Base-by-base conservation (phyloP, 1,284 basidiomycete species). In the Microbotryum violaceum region DNA sequence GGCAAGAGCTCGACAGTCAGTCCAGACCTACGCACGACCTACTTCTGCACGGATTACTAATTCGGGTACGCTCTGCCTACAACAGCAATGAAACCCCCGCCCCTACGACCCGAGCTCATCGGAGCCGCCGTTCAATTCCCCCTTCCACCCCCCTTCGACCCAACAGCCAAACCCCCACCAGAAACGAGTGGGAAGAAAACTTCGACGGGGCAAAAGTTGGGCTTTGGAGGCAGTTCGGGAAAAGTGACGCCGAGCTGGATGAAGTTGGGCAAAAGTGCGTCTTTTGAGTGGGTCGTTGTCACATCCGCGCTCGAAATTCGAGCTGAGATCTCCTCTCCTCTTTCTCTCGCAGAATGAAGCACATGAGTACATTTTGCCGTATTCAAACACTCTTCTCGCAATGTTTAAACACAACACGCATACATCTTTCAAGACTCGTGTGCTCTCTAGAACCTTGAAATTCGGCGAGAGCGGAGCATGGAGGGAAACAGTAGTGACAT, bases 151-250 rank as follows among this genome's bases (percentile, higher is more conserved):
- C 67, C 70, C 48, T 68, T 71, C 47, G 66, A 70, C 29, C 55
- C 65, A 21, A 49, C 50, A 16, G 56, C 21, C n/a, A 64, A 59
- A 29, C 62, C 66, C 21, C 42, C 37, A n/a, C 33, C 54, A 25
- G 54, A 70, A 44, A 63, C 69, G 33, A 67, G 74, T 42, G 61
- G 80, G 61, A 82, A 80, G 74, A 87, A 88, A 76, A 77, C 86
- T 63, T 84, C 86, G 5, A 88, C 87, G 71, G 87, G 85, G 84
- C 72, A 89, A 48, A 87, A 80, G 80, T 71, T 79, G 73, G 75
- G 82, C 31, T 83, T 82, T 31, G 56, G 66, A 9, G 56, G 66
- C 9, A 29, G 42, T 16, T 27, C 46, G 16, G 66, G 66, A 2
- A 63, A 58, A 25, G 63, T 67, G 12, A 58, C 52, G 49, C 66